Conservation (phyloP, 2,329 filamentous ascomycete genomes). For the Thyridium curvatum region DNA sequence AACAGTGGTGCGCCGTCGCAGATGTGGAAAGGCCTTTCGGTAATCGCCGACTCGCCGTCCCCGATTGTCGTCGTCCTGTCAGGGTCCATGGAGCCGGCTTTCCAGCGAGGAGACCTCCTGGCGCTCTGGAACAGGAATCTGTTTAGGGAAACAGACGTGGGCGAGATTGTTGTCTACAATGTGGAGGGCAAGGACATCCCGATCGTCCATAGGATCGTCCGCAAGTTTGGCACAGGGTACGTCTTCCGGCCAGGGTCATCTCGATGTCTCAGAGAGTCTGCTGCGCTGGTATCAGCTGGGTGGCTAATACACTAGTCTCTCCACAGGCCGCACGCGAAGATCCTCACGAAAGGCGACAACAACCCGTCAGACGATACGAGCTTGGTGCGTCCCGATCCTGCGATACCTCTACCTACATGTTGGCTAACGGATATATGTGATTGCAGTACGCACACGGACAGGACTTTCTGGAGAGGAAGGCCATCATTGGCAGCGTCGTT, state of each 20-base stretch:
- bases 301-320: no score
- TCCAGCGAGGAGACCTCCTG: constrained; percentile 70
- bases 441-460: constrained; percentile 70
- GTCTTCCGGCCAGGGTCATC: constrained; percentile 13
- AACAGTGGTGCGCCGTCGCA: no score
- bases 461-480: constrained; percentile 77
- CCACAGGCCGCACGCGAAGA: constrained; percentile 49
- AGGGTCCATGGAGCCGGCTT: constrained; percentile 79
- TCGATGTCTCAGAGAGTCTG: not conserved
- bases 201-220: constrained; percentile 89
- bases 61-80: constrained; percentile 81
- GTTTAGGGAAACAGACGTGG: constrained; percentile 45
- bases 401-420: constrained; percentile 33
- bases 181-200: constrained; percentile 92
- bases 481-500: constrained; percentile 86
- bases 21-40: constrained; percentile 83
- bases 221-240: constrained; percentile 59
- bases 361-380: constrained; percentile 86
- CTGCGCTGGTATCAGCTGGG: no score
- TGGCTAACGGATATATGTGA: not conserved
- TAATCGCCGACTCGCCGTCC: constrained; percentile 67
- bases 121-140: constrained; percentile 71
- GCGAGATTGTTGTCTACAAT: constrained; percentile 60
- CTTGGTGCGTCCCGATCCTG: no score
- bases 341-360: constrained; percentile 97